Base-by-base conservation (phyloP, 805 yeast genomes). In the Teunomyces barrocoloradensis region DNA sequence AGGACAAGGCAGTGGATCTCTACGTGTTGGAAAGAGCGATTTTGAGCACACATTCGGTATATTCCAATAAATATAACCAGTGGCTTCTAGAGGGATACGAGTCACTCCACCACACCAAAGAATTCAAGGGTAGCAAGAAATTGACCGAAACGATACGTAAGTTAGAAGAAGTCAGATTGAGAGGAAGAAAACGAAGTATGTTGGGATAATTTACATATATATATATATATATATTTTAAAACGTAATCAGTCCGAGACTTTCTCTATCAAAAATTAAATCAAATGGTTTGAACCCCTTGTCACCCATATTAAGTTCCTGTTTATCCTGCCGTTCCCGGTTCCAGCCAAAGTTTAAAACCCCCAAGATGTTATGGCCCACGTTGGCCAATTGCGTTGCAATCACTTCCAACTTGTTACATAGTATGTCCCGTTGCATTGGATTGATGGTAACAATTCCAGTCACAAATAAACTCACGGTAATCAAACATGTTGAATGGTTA, bases 171-270 rank as follows among this genome's bases (percentile, higher is more conserved):
- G 98, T 92, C 1, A 74, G 98, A 58, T 65, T 86, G 71, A 81
- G 99, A 61, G 99, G 99, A 1, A 78, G 99, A 55, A 94, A 94
- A 78, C 80, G 99, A 66, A 86, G 96, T 49, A 89, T 92, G 96
- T 69, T 91, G 42, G 99, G 99, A 5, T 67, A 50, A 27, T n/a
- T 18, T 18, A 18, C 20, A 18, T 18, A 18, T 18, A 18, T 18
- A 18, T 18, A 17, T 17, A 17, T 17, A n/a, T 11, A 21, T 17
- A 21, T 28, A 6, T 20, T 27, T 36, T 40, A 49, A 43, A 49
- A 49, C 12, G 50, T 38, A 21, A 51, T 44, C 45, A 23, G 49
- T 20, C 46, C 50, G 5, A 48, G 21, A 11, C 44, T 45, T 12
- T 23, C 36, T 37, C 54, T 48, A 28, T 51, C 54, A 28, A 51